Base-by-base conservation (phyloP, 1,284 basidiomycete species). In the Termitomyces sp. region DNA sequence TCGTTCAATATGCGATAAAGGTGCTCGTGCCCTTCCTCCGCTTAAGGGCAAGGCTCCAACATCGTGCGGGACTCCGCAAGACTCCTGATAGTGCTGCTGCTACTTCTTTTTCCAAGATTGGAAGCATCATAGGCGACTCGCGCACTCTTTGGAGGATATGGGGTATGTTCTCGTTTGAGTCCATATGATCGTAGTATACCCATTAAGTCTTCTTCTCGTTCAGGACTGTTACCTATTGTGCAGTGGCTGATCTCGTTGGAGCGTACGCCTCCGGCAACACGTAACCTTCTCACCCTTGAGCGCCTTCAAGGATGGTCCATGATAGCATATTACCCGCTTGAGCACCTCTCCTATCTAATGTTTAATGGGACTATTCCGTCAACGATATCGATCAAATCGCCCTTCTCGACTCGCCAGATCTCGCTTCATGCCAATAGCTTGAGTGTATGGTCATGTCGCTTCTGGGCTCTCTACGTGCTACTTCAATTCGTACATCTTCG, bases 221-320 rank as follows among this genome's bases (percentile, higher is more conserved):
- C 50, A 91, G 89, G 89, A 49, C 70, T 90, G 15, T 71, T 92
- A 12, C 86, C 88, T 15, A 90, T 89, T 50, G 68, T 90, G 52
- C 84, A 88, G 65, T 92, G 89, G 89, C 75, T 91, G 49, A 82
- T 84, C 24, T 77, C 82, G 1, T 68, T 91, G 58, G 89, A 91
- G 66, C 81, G 83, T 33, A 80, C 70, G 48, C 83, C 82, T 2
- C 83, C 84, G 13, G 82, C 84, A 1, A 90, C 89, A 2, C 78
- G 83, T 8, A 76, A 75, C 41, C 75, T 90, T 21, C 81, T 84
- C 52, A 88, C 81, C 8, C 88, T 93, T 47, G 88, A 93, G 64
- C 83, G 88, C 26, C 72, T 91, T 8, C 90, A 93, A 67, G 89
- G 85, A 17, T 90, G 88, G 85, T 82, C 86, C 0, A 92, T 93